Conservation (phyloP, 2,329 filamentous ascomycete genomes). For the Pseudocercospora vitis region DNA sequence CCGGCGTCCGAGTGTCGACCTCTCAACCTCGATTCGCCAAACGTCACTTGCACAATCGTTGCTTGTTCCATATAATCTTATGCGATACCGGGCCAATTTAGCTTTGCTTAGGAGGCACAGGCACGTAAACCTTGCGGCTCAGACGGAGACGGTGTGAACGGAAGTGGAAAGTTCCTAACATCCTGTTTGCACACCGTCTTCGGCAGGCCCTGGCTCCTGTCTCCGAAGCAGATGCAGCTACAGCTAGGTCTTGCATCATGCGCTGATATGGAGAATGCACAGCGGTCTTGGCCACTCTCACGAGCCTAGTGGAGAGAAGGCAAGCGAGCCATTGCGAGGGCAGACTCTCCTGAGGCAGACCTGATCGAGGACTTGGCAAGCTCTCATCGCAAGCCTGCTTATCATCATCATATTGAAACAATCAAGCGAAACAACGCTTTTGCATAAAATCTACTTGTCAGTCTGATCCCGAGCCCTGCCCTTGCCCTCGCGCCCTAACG, state of each 20-base stretch:
- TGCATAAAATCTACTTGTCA: neutral
- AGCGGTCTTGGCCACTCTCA: neutral
- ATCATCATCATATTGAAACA: neutral
- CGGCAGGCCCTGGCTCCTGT: conserved; percentile 1
- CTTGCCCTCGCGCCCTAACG: neutral
- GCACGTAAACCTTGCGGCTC: neutral
- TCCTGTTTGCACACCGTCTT: neutral
- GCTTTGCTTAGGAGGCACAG: conserved; percentile 1
- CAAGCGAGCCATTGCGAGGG: too few relatives aligned
- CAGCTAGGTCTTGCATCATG: neutral
- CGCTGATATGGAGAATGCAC: neutral
- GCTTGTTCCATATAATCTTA: conserved; percentile 2
- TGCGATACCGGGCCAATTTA: neutral
- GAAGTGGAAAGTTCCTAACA: neutral
- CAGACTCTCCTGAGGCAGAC: too few relatives aligned
- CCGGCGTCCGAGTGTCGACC: conserved; percentile 2
- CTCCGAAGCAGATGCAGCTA: conserved; percentile 1
- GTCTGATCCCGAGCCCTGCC: neutral
- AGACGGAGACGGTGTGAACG: neutral
- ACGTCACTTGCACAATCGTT: conserved; percentile 3
- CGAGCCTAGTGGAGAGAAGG: neutral
- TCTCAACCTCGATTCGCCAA: too few relatives aligned
- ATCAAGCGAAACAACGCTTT: neutral
- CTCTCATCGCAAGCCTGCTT: neutral
- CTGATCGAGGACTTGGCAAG: too few relatives aligned